Conservation (phyloP, 345 rosid species). For the Capsella bursapastoris region DNA sequence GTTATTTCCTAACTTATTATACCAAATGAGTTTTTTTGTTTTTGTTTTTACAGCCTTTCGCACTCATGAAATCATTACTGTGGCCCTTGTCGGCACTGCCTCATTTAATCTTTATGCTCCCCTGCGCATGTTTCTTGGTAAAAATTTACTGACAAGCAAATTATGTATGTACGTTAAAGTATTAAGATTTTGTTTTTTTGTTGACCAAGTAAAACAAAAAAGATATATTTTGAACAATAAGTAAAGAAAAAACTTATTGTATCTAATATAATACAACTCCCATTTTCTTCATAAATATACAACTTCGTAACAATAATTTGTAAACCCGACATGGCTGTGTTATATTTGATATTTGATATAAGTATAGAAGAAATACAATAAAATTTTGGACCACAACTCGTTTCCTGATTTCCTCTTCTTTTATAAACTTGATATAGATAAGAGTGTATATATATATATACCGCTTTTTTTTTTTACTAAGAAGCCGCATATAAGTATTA, state of each 20-base stretch:
- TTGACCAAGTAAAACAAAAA: background rate
- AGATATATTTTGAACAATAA: background rate
- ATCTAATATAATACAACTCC: background rate
- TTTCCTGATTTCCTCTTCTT: too few relatives aligned
- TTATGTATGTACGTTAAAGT: conserved; percentile 11
- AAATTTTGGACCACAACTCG: too few relatives aligned
- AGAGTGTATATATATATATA: too few relatives aligned
- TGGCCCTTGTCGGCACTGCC: conserved; percentile 34
- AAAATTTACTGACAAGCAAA: conserved; percentile 7
- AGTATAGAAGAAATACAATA: too few relatives aligned
- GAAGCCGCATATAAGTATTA: conserved; percentile 7
- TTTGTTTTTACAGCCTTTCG: background rate
- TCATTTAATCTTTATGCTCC: conserved; percentile 12
- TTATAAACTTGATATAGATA: too few relatives aligned
- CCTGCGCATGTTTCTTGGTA: conserved; percentile 21
- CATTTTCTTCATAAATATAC: too few relatives aligned
- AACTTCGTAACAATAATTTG: too few relatives aligned
- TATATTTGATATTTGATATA: too few relatives aligned
- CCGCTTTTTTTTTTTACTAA: too few relatives aligned
- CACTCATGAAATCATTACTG: conserved; percentile 23
- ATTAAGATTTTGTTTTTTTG: conserved; percentile 2
- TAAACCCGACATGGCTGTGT: too few relatives aligned
- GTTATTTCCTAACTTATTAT: too few relatives aligned
- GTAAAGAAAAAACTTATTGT: background rate
- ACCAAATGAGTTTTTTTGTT: background rate